Conservation (phyloP, 2,329 filamentous ascomycete species). For the Fusarium sp. region DNA sequence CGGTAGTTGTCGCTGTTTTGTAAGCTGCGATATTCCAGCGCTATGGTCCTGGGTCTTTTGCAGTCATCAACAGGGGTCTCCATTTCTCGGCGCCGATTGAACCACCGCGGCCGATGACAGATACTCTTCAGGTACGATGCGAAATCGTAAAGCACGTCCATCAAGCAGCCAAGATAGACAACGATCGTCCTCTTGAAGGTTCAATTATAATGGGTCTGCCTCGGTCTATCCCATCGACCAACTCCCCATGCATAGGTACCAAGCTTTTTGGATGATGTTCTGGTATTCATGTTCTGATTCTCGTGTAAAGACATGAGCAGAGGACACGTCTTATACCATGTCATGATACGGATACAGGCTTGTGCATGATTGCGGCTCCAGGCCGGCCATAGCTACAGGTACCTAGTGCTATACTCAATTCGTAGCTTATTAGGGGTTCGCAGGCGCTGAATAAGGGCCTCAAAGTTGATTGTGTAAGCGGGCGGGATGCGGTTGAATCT, state of each 20-base stretch:
- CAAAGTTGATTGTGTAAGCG: slow-evolving; percentile 22
- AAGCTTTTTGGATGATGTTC: neutral
- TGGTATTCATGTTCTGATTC: neutral
- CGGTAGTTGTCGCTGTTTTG: neutral
- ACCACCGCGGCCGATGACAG: slow-evolving; percentile 26
- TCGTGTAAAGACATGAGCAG: neutral
- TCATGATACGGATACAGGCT: neutral
- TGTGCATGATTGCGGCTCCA: neutral
- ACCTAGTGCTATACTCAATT: neutral
- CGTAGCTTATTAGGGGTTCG: neutral
- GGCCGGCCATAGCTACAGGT: neutral
- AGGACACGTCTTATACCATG: neutral
- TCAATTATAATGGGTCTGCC: slow-evolving; percentile 21
- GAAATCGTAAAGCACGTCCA: slow-evolving; percentile 2
- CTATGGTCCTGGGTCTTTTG: neutral
- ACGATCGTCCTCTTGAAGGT: slow-evolving; percentile 13
- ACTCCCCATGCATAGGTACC: neutral
- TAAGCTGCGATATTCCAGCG: neutral
- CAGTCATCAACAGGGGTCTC: neutral
- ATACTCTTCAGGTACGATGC: slow-evolving; percentile 12
- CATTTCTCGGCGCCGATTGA: slow-evolving; percentile 25
- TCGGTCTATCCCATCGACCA: neutral
- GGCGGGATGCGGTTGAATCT: slow-evolving; percentile 15
- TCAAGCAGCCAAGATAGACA: neutral
- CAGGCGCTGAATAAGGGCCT: slow-evolving; percentile 9